Conservation (phyloP, 768 basidiomycete genomes). For the Hortiboletus campestris region DNA sequence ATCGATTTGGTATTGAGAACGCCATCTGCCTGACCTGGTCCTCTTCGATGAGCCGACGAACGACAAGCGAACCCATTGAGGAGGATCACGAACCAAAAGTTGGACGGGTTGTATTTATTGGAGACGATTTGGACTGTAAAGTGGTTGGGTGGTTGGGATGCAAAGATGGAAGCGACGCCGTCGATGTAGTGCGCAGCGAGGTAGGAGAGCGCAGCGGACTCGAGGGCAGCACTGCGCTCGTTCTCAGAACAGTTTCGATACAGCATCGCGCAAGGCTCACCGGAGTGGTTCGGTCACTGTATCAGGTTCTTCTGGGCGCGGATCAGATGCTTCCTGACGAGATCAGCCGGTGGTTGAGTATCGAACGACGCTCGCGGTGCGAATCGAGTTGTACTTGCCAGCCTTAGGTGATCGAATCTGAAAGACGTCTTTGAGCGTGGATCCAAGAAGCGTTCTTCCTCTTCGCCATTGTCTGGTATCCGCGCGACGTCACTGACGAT, state of each 20-base stretch:
- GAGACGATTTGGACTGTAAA: slow-evolving; percentile 85
- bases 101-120: slow-evolving; percentile 91
- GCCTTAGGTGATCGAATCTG: slow-evolving; percentile 77
- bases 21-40: slow-evolving; percentile 90
- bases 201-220: slow-evolving; percentile 65
- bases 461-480: slow-evolving; percentile 40
- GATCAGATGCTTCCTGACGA: slow-evolving; percentile 72
- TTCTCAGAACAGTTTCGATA: neutral
- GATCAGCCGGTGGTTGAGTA: neutral
- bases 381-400: slow-evolving; percentile 50
- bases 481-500: slow-evolving; percentile 77
- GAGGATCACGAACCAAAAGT: slow-evolving; percentile 70
- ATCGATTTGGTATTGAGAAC: slow-evolving; percentile 81
- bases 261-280: slow-evolving; percentile 38
- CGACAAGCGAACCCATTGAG: neutral
- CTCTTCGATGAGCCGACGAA: neutral
- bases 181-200: slow-evolving; percentile 79
- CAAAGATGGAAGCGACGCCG: slow-evolving; percentile 74
- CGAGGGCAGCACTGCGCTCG: slow-evolving; percentile 59
- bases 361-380: neutral
- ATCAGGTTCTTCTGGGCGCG: slow-evolving; percentile 59
- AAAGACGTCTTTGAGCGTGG: slow-evolving; percentile 78
- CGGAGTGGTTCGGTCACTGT: slow-evolving; percentile 72
- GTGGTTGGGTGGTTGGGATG: slow-evolving; percentile 43
- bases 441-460: slow-evolving; percentile 75